phyloP scores from a whole-genome alignment of 495 filamentous ascomycete genomes.

The Hyphodiscus hymeniophilus region DNA sequence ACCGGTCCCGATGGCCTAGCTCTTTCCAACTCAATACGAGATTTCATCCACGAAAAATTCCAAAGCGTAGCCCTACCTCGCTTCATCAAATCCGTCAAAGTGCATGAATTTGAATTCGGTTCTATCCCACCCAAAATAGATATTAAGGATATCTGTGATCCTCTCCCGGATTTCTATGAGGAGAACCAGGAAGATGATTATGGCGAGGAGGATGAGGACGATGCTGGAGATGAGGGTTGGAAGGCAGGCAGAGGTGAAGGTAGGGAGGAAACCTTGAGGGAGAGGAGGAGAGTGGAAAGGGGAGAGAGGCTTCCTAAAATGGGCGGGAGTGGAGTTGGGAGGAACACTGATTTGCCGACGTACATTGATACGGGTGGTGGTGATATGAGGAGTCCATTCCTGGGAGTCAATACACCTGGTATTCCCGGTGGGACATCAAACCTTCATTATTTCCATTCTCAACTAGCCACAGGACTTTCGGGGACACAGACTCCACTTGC shows the following conservation, averaged over 20 bases:
- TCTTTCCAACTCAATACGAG: conserved; percentile 76
- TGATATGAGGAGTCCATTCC: conserved; percentile 55
- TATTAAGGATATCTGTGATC: conserved; percentile 94
- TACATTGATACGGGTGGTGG: conserved; percentile 22
- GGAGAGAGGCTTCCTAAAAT: conserved; percentile 22
- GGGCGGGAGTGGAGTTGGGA: conserved; percentile 2
- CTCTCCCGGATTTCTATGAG: conserved; percentile 93
- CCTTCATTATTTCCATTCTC: conserved; percentile 84
- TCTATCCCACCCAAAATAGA: conserved; percentile 73
- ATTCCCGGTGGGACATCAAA: conserved; percentile 84
- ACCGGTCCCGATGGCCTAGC: conserved; percentile 75
- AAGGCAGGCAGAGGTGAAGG: conserved; percentile 7
- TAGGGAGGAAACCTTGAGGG: conserved; percentile 31
- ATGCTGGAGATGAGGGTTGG: conserved; percentile 24
- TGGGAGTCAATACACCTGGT: conserved; percentile 62
- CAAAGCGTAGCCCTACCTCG: conserved; percentile 83
- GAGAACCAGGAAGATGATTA: conserved; percentile 54
- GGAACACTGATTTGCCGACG: conserved; percentile 7
- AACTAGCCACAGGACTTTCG: conserved; percentile 67
- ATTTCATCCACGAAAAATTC: conserved; percentile 92
- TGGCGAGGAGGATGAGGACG: conserved; percentile 34
- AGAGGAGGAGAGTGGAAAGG: conserved; percentile 34
- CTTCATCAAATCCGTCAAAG: conserved; percentile 92
- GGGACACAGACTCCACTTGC: conserved; percentile 83
- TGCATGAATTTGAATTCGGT: conserved; percentile 91